Evolutionary conservation across 768 basidiomycete genomes (phyloP).

Genomic region (Kwoniella europaea): DNA sequence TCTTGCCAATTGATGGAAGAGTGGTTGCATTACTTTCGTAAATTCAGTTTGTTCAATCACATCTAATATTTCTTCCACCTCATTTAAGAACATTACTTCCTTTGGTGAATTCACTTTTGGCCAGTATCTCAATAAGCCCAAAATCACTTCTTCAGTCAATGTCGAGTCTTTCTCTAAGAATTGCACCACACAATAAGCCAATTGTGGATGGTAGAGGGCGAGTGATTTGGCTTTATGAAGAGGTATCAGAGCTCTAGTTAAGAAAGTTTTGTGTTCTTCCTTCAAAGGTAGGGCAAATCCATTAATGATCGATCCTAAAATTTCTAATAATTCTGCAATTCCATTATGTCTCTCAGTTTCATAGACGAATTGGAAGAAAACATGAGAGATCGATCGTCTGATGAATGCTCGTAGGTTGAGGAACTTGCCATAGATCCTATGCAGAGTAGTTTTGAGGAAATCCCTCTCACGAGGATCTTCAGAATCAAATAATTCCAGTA

Average conservation of each 20-base stretch:
- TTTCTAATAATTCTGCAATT: conserved; percentile 96
- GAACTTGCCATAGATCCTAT: conserved; percentile 99
- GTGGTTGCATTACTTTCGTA: conserved; percentile 86
- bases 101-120: conserved; percentile 99
- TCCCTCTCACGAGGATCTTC: conserved; percentile 99
- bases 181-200: conserved; percentile 98
- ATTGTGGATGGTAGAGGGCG: conserved; percentile 98
- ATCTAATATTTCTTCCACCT: conserved; percentile 97
- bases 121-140: conserved; percentile 96
- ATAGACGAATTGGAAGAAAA: conserved; percentile 98
- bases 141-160: conserved; percentile 92
- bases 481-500: conserved; percentile 96
- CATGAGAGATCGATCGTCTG: conserved; percentile 97
- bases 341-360: conserved; percentile 99
- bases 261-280: conserved; percentile 98
- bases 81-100: conserved; percentile 99
- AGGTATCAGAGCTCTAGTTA: conserved; percentile 90
- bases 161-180: conserved; percentile 94
- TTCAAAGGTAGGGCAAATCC: conserved; percentile 97
- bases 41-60: conserved; percentile 97
- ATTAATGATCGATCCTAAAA: conserved; percentile 98
- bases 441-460: conserved; percentile 97
- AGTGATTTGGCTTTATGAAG: conserved; percentile 97
- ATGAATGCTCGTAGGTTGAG: conserved; percentile 98
- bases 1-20: conserved; percentile 91